Conservation (phyloP, 371 early-diverging fungal genomes). For the Mycotypha africana region DNA sequence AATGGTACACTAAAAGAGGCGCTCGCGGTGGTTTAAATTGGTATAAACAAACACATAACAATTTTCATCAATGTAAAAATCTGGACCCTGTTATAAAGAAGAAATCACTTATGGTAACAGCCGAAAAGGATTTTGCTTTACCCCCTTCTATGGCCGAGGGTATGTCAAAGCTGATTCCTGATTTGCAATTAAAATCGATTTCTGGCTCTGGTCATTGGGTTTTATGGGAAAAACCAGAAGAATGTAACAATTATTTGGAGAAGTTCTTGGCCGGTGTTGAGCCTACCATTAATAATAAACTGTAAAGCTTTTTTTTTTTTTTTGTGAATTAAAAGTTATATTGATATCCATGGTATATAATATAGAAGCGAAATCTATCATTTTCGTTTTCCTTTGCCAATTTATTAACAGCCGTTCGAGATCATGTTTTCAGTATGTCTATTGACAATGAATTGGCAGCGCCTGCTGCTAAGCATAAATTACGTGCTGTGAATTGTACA, state of each 20-base stretch:
- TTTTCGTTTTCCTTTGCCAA: no score
- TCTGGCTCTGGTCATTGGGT: constrained; percentile 43
- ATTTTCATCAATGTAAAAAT: constrained; percentile 37
- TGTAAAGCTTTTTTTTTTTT: constrained; percentile 5
- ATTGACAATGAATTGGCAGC: constrained; percentile 20
- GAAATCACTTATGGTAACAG: constrained; percentile 37
- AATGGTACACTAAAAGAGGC: constrained; percentile 23
- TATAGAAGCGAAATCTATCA: no score
- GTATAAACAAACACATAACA: constrained; percentile 36
- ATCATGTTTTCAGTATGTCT: constrained; percentile 1
- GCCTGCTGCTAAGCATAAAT: constrained; percentile 78
- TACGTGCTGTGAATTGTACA: constrained; percentile 87
- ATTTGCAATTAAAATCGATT: constrained; percentile 26
- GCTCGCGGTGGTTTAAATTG: constrained; percentile 38
- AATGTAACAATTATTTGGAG: constrained; percentile 25
- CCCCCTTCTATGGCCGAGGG: constrained; percentile 32
- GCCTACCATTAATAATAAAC: constrained; percentile 13
- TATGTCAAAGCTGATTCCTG: constrained; percentile 28
- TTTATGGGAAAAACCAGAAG: constrained; percentile 38
- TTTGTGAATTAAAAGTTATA: no score
- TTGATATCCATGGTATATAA: no score
- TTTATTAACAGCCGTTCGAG: neutral
- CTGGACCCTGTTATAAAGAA: constrained; percentile 30
- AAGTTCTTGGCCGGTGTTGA: constrained; percentile 27
- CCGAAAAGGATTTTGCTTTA: constrained; percentile 33